Base-by-base conservation (phyloP, 2,329 filamentous ascomycete genomes). In the Aspergillus hortae region DNA sequence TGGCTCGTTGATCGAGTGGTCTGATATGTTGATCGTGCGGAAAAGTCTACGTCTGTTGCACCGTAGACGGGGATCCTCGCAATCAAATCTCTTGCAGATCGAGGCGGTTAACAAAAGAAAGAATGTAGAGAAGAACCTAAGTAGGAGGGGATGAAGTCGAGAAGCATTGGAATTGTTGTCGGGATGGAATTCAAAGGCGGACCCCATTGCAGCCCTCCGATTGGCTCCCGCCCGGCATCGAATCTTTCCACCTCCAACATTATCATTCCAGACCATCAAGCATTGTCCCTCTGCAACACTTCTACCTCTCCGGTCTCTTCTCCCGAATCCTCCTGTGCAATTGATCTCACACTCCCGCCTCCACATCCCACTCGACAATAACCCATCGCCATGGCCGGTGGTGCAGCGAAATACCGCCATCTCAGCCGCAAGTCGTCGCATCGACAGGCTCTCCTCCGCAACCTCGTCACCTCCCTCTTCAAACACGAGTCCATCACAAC, bases 381-480 rank as follows among this genome's bases (percentile, higher is more conserved):
- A 19, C 40, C 30, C 40, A 56, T 49, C 58, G 74, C 57, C 58
- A 96, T 96, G 92, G 91, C 90, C 59, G 91, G 91, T 66, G 90
- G 89, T 61, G 80, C 84, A 60, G 82, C 90, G 72, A 95, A 91
- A 77, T 96, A 92, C 77, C 87, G 94, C 62, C 89, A 95, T 74
- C 80, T 99, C 56, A 86, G 86, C 74, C 91, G 94, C 63, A 81
- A 84, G 61, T 96, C 91, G 47, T 80, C 92, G 50, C 94, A 96
- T 71, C 85, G 94, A 70, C 85, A 92, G 77, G 92, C 94, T 48
- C 84, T 99, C 62, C 86, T 99, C 61, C 90, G 94, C 67, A 96
- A 97, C 75, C 81, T 99, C 56, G 92, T 97, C 70, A 96, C 92
- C 61, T 94, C 92, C 49, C 88, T 99, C 61, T 88, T 99, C 76